Evolutionary conservation across 2,329 filamentous ascomycete species (phyloP).

Genomic region (Neurospora crassa): DNA sequence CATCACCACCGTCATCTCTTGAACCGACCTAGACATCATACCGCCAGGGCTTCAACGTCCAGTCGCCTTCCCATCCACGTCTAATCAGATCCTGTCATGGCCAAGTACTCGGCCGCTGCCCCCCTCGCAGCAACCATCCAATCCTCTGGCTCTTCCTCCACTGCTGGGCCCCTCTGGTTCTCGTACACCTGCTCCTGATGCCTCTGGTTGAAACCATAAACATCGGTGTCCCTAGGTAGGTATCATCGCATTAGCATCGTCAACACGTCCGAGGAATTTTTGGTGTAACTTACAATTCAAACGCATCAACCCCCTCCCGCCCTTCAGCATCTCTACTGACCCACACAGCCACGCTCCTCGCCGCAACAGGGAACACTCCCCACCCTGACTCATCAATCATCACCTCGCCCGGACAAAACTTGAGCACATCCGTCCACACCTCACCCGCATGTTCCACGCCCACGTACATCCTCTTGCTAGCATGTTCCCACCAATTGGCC

Average conservation of each 20-base stretch:
- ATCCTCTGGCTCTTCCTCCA: not conserved
- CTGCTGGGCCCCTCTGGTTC: slow-evolving; percentile 39
- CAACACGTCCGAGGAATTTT: too few relatives aligned
- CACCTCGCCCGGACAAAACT: slow-evolving; percentile 43
- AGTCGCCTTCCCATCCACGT: not conserved
- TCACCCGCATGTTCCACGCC: slow-evolving; percentile 50
- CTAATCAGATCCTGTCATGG: not conserved
- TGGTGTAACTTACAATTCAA: slow-evolving; percentile 10
- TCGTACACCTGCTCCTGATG: slow-evolving; percentile 55
- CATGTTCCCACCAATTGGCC: slow-evolving; percentile 37
- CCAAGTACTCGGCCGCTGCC: not conserved
- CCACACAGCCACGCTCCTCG: slow-evolving; percentile 51
- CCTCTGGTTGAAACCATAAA: slow-evolving; percentile 4
- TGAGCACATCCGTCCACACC: slow-evolving; percentile 54
- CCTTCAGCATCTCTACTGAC: slow-evolving; percentile 44
- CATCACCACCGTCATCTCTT: not conserved
- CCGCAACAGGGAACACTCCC: slow-evolving; percentile 45
- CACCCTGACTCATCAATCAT: slow-evolving; percentile 49
- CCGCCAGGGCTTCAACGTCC: not conserved
- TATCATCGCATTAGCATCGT: not conserved
- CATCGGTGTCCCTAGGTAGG: not conserved
- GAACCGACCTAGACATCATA: not conserved
- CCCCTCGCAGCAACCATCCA: not conserved
- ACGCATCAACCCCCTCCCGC: slow-evolving; percentile 24
- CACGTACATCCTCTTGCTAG: slow-evolving; percentile 52